A percentile compares a stretch with the other conserved stretches of the same genome.
These are phyloP conservation scores for Arthroderma sp. DNA, from an alignment of 2,329 filamentous ascomycete species.

Conservation along the genomic window DNA sequence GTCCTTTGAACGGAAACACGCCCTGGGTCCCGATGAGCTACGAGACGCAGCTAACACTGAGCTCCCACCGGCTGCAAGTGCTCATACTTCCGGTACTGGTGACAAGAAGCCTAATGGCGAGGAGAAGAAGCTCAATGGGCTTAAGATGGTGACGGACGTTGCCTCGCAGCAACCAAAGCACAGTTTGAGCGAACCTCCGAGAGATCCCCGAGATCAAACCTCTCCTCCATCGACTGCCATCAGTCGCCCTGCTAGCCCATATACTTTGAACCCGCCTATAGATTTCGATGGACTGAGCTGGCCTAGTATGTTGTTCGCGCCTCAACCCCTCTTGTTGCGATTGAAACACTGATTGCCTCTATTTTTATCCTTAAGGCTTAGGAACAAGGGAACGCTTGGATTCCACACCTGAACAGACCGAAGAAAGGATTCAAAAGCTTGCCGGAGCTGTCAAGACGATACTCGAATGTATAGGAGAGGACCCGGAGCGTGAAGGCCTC, in stretches of 20 bases:
- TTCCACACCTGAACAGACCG: conserved; percentile 46
- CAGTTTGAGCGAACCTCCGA: conserved; percentile 39
- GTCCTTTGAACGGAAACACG: conserved; percentile 37
- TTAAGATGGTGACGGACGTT: conserved; percentile 10
- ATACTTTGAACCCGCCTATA: conserved; percentile 39
- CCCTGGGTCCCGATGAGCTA: not conserved
- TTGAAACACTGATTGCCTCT: not conserved
- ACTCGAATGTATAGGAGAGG: conserved; percentile 54
- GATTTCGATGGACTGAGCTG: conserved; percentile 43
- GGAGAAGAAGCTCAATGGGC: conserved; percentile 4
- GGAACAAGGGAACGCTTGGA: conserved; percentile 43
- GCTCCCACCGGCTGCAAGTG: not conserved
- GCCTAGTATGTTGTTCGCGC: conserved; percentile 35
- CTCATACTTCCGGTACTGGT: not conserved
- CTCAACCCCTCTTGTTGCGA: not conserved
- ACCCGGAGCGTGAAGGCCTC: conserved; percentile 52
- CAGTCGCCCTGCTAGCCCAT: conserved; percentile 41
- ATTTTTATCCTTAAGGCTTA: conserved; percentile 23
- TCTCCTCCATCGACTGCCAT: conserved; percentile 37
- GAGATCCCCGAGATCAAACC: conserved; percentile 43
- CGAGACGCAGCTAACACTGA: conserved; percentile 36
- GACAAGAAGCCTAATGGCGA: not conserved
- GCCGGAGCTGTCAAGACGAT: conserved; percentile 52
- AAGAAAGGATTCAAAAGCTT: conserved; percentile 48
- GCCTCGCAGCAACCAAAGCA: conserved; percentile 7